Percentiles rank a stretch among this genome's conserved stretches.
Conservation (phyloP, 306 rosid genomes). For the Psophocarpus tetragonolobus region DNA sequence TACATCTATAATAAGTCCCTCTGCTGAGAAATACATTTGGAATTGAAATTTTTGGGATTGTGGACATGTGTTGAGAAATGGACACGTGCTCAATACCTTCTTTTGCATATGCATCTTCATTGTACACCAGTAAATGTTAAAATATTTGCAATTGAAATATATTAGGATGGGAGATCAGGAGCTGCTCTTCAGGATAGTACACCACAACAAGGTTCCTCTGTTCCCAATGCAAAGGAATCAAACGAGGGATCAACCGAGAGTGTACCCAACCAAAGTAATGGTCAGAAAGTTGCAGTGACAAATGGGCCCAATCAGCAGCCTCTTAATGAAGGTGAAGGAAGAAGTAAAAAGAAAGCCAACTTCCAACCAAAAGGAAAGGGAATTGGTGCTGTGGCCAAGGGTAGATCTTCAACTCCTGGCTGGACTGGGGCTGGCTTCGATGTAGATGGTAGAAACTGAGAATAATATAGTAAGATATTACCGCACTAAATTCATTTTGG, state of each 20-base stretch:
- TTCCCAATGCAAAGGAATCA: constrained; percentile 47
- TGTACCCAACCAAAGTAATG: constrained; percentile 46
- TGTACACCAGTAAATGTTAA: constrained; percentile 12
- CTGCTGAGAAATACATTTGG: not conserved
- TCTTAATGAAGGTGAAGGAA: constrained; percentile 65
- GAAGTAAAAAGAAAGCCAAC: constrained; percentile 69
- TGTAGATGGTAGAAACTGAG: constrained; percentile 66
- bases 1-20: constrained; percentile 11
- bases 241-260: constrained; percentile 40
- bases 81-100: not conserved
- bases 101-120: constrained; percentile 23
- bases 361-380: constrained; percentile 82
- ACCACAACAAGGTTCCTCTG: constrained; percentile 47
- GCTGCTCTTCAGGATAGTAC: constrained; percentile 44
- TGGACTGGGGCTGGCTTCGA: constrained; percentile 97
- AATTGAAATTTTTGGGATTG: not conserved
- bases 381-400: constrained; percentile 77
- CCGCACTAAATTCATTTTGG: constrained; percentile 21
- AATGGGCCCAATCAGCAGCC: constrained; percentile 52
- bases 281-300: constrained; percentile 41
- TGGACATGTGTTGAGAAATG: not conserved
- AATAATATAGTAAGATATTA: constrained; percentile 15
- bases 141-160: constrained; percentile 32
- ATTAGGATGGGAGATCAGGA: constrained; percentile 58
- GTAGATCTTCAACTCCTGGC: constrained; percentile 71